Base-by-base conservation (phyloP, 371 early-diverging fungal species). In the Encephalitozoon intestinalis region DNA sequence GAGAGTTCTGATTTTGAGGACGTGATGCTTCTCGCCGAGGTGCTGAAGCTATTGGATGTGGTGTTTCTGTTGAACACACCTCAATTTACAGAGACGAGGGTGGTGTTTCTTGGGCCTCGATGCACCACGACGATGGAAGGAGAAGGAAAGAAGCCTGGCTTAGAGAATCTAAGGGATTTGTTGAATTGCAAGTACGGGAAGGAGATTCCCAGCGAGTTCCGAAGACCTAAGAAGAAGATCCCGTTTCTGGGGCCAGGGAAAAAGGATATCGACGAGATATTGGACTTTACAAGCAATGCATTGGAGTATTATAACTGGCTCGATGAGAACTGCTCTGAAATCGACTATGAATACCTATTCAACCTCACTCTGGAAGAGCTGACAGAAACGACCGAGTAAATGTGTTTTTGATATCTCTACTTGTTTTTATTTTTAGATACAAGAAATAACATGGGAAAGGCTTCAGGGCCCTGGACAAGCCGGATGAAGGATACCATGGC, bases 61-160 rank as follows among this genome's bases (percentile, higher is more conserved):
- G 68, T 81, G 11, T 52, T 76, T 70, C 54, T 75, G 15, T 54
- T 78, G 46, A 66, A 70, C 41, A 66, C 70, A 28, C 53, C 69
- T 11, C 72, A 76, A 23, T 53, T 68, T 25, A 50, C 73, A 30
- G 80, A 80, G 69, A 72, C 76, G 39, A 49, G 76, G n/a, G 41
- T 39, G n/a, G 41, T 51, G 31, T 69, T 41, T 51, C 34, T 69
- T 51, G 70, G 52, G 9, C 44, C 43, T 11, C 2, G 37, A 26
- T 18, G 5, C 50, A 43, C 26, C 18, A 0, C 21, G 9, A 11
- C 12, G 23, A 7, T n/a, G 1, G 40, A 40, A 41, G 2, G 18
- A 2, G 25, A 40, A 43, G 41, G 23, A 0, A 15, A 23, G 25
- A 40, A 18, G 26, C 7, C 41, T 43, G 40, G 41, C 4, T 15